Conservation (phyloP, 2,329 filamentous ascomycete species). For the Orbilia javanica region DNA sequence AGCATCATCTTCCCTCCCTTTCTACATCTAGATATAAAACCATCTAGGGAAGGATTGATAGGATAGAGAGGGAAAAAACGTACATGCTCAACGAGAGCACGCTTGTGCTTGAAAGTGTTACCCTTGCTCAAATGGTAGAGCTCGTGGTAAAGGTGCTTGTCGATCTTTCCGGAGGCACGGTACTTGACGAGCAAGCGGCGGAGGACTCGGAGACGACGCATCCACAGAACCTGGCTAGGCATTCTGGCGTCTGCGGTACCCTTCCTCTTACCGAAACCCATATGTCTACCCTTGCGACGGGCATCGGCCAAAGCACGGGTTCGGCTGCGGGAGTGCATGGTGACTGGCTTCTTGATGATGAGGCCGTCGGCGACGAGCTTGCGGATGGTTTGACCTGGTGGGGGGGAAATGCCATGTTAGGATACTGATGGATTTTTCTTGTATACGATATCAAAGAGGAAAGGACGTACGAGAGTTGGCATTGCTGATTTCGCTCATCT, state of each 20-base stretch:
- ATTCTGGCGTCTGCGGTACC: conserved; percentile 99
- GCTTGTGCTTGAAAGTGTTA: conserved; percentile 99
- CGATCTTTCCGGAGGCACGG: conserved; percentile 99
- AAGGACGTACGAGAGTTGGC: conserved; percentile 85
- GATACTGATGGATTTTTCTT: not conserved
- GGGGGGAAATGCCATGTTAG: conserved; percentile 14
- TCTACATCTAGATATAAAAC: not conserved
- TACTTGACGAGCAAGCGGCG: conserved; percentile 99
- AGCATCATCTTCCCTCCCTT: not conserved
- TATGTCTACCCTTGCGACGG: conserved; percentile 94
- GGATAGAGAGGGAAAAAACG: conserved; percentile 67
- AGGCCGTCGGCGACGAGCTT: conserved; percentile 99
- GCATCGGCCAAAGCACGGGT: conserved; percentile 95
- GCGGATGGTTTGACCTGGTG: conserved; percentile 85
- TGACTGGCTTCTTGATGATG: conserved; percentile 99
- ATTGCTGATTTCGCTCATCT: conserved; percentile 99
- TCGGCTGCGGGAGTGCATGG: conserved; percentile 98
- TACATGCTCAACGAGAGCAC: conserved; percentile 99
- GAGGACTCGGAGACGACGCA: conserved; percentile 99
- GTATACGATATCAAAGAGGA: not conserved
- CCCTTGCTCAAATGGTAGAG: conserved; percentile 99
- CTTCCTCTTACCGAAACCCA: conserved; percentile 99
- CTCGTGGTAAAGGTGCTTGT: conserved; percentile 99
- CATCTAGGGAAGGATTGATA: too few species aligned
- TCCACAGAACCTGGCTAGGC: conserved; percentile 96